These are phyloP conservation scores for Bremia lactucae DNA, from an alignment of 352 stramenopile genomes.

Conservation along the genomic window DNA sequence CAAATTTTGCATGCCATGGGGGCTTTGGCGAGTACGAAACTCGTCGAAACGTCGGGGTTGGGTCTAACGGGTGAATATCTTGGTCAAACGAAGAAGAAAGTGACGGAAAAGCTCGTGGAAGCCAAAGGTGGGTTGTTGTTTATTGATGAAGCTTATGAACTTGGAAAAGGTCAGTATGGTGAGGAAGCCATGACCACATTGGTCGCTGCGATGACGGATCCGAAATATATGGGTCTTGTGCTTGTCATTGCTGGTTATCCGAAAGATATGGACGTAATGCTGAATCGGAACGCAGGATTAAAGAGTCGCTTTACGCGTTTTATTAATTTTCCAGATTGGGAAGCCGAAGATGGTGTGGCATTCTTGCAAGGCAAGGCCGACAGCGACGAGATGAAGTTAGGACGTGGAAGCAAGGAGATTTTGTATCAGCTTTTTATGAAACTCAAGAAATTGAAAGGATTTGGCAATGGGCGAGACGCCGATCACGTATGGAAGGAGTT, in stretches of 20 bases:
- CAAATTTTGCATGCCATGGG: conserved; percentile 90
- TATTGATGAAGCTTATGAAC: conserved; percentile 88
- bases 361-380: conserved; percentile 40
- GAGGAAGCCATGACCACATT: conserved; percentile 87
- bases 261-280: conserved; percentile 83
- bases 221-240: conserved; percentile 73
- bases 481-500: conserved; percentile 54
- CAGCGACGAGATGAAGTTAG: conserved; percentile 33
- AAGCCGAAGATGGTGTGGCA: conserved; percentile 60
- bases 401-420: conserved; percentile 9
- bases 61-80: conserved; percentile 86
- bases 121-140: conserved; percentile 89
- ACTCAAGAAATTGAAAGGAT: conserved; percentile 41
- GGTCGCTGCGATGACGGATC: conserved; percentile 83
- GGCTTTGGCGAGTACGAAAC: conserved; percentile 86
- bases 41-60: conserved; percentile 82
- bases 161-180: conserved; percentile 72
- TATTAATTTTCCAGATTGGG: conserved; percentile 86
- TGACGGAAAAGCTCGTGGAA: conserved; percentile 76
- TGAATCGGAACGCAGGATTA: conserved; percentile 84
- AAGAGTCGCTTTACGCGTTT: conserved; percentile 88
- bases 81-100: conserved; percentile 85
- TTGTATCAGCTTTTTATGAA: conserved; percentile 27
- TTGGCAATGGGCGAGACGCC: conserved; percentile 70
- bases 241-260: conserved; percentile 88